phyloP scores from a whole-genome alignment of 805 yeast species.

The Saturnispora bothae region DNA sequence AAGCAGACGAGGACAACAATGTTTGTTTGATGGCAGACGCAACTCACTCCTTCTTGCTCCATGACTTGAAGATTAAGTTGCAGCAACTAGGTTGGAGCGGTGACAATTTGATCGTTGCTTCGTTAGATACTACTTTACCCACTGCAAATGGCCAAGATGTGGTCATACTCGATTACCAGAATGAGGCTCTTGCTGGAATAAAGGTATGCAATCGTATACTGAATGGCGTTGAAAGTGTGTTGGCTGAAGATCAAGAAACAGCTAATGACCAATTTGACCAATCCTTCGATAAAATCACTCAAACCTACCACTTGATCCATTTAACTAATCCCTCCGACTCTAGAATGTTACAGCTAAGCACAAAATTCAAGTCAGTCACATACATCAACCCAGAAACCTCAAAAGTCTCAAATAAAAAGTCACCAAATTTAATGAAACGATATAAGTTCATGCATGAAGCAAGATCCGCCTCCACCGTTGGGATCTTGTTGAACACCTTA shows the following conservation, averaged over 20 bases:
- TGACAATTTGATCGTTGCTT: conserved; percentile 28
- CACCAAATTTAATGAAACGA: conserved; percentile 71
- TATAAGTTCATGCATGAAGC: conserved; percentile 83
- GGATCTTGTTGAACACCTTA: conserved; percentile 81
- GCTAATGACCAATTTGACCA: conserved; percentile 20
- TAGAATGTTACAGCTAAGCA: conserved; percentile 60
- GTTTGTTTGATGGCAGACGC: conserved; percentile 69
- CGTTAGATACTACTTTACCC: conserved; percentile 24
- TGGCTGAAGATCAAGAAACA: conserved; percentile 5
- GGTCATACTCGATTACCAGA: conserved; percentile 18
- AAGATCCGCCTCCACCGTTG: conserved; percentile 84
- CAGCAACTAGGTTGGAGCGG: conserved; percentile 9
- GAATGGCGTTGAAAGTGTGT: conserved; percentile 18
- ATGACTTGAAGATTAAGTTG: conserved; percentile 28
- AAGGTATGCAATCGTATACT: conserved; percentile 26
- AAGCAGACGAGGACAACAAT: conserved; percentile 31
- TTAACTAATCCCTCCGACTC: conserved; percentile 71
- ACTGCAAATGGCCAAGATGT: conserved; percentile 15
- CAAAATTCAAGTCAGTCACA: conserved; percentile 50
- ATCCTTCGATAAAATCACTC: conserved; percentile 24
- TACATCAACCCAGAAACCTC: conserved; percentile 35
- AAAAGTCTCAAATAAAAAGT: conserved; percentile 43
- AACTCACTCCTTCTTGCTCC: conserved; percentile 42
- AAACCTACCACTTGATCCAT: conserved; percentile 54
- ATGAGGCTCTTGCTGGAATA: conserved; percentile 1